These are phyloP conservation scores for Coemansia sp. DNA, from an alignment of 192 early-diverging fungal species.

Conservation along the genomic window DNA sequence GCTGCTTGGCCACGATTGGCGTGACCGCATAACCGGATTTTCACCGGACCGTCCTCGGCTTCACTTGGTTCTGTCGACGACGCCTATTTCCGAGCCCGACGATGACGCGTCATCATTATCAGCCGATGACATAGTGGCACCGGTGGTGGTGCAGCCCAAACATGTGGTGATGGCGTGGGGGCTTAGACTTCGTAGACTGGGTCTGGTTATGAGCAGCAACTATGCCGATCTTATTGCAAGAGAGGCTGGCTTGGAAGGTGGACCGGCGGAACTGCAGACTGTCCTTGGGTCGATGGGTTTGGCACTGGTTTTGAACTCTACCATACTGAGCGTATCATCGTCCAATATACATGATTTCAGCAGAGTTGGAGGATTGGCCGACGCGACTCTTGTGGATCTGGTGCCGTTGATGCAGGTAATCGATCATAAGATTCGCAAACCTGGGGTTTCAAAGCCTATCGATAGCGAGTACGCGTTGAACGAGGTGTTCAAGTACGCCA, in stretches of 20 bases:
- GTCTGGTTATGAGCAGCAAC: not conserved
- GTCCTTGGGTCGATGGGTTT: not conserved
- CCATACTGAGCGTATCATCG: not conserved
- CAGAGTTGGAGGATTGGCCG: not conserved
- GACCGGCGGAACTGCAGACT: not conserved
- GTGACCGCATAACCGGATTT: not conserved
- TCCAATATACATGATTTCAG: not conserved
- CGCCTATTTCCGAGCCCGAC: not conserved
- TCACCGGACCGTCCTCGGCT: not conserved
- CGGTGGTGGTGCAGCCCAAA: not conserved
- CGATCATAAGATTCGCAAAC: not conserved
- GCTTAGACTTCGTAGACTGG: not conserved
- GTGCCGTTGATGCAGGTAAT: not conserved
- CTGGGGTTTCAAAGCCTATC: not conserved
- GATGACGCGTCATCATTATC: not conserved
- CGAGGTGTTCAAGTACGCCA: not conserved
- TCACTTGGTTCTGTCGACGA: not conserved
- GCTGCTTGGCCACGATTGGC: not conserved
- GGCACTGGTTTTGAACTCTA: not conserved
- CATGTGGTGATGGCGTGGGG: not conserved
- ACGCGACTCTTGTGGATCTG: not conserved
- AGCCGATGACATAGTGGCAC: too few relatives aligned
- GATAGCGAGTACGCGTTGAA: not conserved
- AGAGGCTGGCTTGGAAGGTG: not conserved
- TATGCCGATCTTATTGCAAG: not conserved